These are phyloP conservation scores for Pleurotus eryngii DNA, from an alignment of 768 basidiomycete species.

Conservation along the genomic window DNA sequence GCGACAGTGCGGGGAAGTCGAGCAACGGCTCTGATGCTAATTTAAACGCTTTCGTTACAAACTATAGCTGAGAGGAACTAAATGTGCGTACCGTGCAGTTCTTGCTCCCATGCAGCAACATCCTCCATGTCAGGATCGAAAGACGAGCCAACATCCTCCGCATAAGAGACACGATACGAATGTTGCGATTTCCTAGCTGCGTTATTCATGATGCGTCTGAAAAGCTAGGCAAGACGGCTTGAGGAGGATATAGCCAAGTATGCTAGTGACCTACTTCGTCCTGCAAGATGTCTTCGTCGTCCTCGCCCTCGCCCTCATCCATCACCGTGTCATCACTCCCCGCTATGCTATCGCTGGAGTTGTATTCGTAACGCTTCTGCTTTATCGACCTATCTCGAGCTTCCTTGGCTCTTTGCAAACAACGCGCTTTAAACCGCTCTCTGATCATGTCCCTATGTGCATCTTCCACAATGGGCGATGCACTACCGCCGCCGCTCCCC, in stretches of 20 bases:
- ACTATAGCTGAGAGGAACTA: neutral
- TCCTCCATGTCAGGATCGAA: conserved; percentile 75
- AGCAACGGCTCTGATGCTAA: neutral
- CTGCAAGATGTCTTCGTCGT: conserved; percentile 56
- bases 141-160: conserved; percentile 69
- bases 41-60: neutral
- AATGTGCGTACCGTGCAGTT: conserved; percentile 37
- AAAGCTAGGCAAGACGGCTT: conserved; percentile 41
- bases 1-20: neutral
- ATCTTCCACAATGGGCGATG: conserved; percentile 28
- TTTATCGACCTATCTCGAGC: conserved; percentile 49
- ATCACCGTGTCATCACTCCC: conserved; percentile 32
- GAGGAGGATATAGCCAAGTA: neutral
- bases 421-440: conserved; percentile 58
- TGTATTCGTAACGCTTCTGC: conserved; percentile 27
- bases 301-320: conserved; percentile 49
- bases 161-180: conserved; percentile 60
- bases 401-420: conserved; percentile 57
- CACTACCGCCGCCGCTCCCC: conserved; percentile 1
- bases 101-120: conserved; percentile 54
- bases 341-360: conserved; percentile 47
- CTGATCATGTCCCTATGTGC: conserved; percentile 54
- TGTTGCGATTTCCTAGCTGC: conserved; percentile 47
- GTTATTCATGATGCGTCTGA: conserved; percentile 60
- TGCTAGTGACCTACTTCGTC: conserved; percentile 48